Evolutionary conservation across 495 filamentous ascomycete species (phyloP), one percentile per base, ranked within the genome.

Genomic region (Astrocystis sublimbata): DNA sequence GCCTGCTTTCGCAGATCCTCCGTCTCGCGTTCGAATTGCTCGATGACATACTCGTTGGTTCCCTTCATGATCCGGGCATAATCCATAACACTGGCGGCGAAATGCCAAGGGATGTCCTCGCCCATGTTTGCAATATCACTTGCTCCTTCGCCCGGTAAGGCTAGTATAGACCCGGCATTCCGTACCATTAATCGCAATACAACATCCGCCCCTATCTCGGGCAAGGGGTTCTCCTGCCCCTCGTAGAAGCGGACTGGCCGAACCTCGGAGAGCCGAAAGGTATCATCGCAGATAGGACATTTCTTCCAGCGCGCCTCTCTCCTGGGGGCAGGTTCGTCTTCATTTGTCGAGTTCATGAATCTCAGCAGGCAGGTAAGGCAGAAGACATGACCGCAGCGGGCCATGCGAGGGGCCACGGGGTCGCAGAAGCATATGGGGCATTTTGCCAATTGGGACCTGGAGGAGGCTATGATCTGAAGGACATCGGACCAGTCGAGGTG

Each of bases 21-120:
- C 17, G 96, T 88, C 67, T 98, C 94, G 7, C 77, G 67, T 58
- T 92, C 85, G 71, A 87, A 93, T 72, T 97, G 88, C 52, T 84
- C 78, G 17, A 75, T 68, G 89, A 98, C 92, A 67, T 98, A 98
- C 15, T 89, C 86, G 71, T 91, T 88, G 4, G 89, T 92, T 12
- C 93, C 94, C 74, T 91, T 96, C 90, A 98, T 97, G 46, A 98
- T 87, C 50, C 94, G 84, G 49, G 92, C 92, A 77, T 97, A 98
- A 71, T 98, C 94, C 69, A 92, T 84, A 19, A 97, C 92, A 65
- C 96, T 94, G 2, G 92, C 92, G 33, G 90, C 91, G 76, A 93
- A 90, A 67, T 96, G 89, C 94, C 94, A 98, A 0, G 94, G 94
- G 35, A 97, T 82, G 70, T 91, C 89, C 38, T 94, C 88, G 13